Percentiles rank a stretch among this genome's conserved stretches.
Evolutionary conservation across 805 yeast species (phyloP).

Genomic region (Monosporozyma yasuniensis): DNA sequence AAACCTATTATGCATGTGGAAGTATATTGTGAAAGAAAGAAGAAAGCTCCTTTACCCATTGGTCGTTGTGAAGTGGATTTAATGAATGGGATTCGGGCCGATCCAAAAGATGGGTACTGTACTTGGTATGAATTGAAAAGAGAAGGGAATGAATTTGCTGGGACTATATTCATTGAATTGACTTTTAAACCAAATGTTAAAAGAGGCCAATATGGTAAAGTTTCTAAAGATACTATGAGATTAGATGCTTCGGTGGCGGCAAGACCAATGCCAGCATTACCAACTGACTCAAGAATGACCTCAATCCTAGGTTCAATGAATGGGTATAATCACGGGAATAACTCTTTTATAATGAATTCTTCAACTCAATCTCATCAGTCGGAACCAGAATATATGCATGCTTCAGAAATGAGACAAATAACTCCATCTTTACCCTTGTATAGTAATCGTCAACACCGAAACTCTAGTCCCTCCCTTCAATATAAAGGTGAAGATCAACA

Average conservation of each 20-base stretch:
- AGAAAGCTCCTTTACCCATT: slow-evolving; percentile 76
- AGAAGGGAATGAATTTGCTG: slow-evolving; percentile 63
- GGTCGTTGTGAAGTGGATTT: slow-evolving; percentile 77
- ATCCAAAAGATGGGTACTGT: slow-evolving; percentile 69
- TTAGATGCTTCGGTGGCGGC: slow-evolving; percentile 23
- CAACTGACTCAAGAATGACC: slow-evolving; percentile 12
- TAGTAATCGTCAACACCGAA: neutral
- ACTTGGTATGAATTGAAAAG: slow-evolving; percentile 69
- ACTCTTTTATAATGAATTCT: neutral
- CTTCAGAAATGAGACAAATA: slow-evolving; percentile 21
- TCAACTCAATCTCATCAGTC: neutral
- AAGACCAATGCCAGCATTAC: slow-evolving; percentile 29
- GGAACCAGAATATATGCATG: slow-evolving; percentile 18
- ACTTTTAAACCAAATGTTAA: slow-evolving; percentile 61
- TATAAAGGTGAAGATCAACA: neutral
- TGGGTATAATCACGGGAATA: neutral
- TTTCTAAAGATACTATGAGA: slow-evolving; percentile 11
- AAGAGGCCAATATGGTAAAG: neutral
- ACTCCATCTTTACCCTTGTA: slow-evolving; percentile 12
- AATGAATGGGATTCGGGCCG: slow-evolving; percentile 57
- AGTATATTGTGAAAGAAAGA: slow-evolving; percentile 64
- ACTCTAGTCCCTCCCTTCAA: neutral
- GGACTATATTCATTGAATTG: slow-evolving; percentile 82
- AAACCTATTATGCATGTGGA: slow-evolving; percentile 59
- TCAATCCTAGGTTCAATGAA: neutral